Evolutionary conservation across 768 basidiomycete species (phyloP).

Genomic region (Phylloporus sp.): DNA sequence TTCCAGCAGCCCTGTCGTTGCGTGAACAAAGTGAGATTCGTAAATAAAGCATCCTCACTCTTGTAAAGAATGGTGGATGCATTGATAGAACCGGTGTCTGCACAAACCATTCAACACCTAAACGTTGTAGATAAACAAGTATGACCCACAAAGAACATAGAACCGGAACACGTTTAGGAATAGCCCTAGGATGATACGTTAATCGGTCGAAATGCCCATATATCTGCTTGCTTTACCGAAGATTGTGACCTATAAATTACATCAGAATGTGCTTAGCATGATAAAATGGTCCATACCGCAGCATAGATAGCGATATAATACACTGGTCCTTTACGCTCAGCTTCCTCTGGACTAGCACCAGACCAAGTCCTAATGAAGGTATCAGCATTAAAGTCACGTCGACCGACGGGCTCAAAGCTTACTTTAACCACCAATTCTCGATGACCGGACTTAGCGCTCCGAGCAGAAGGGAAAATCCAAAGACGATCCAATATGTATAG

Average conservation of each 20-base stretch:
- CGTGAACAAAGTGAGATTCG: conserved; percentile 11
- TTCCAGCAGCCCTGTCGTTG: conserved; percentile 54
- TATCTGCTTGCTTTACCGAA: conserved; percentile 27
- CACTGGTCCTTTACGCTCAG: conserved; percentile 39
- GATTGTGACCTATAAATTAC: conserved; percentile 34
- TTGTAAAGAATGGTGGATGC: conserved; percentile 78
- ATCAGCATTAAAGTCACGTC: conserved; percentile 23
- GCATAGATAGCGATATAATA: conserved; percentile 63
- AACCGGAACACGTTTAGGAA: conserved; percentile 58
- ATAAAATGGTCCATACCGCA: conserved; percentile 35
- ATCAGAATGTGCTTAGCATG: conserved; percentile 11
- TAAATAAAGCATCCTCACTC: conserved; percentile 32
- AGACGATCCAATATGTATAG: conserved; percentile 53
- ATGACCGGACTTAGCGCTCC: conserved; percentile 63
- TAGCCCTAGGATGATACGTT: conserved; percentile 38
- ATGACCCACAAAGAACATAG: conserved; percentile 63
- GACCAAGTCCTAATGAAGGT: conserved; percentile 50
- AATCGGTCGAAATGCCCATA: not conserved
- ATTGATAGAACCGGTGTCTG: conserved; percentile 74
- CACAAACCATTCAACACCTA: conserved; percentile 3
- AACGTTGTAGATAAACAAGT: not conserved
- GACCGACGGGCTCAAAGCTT: conserved; percentile 4
- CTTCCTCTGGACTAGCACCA: conserved; percentile 40
- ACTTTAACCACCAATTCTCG: conserved; percentile 72
- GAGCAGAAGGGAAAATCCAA: conserved; percentile 48